These are phyloP conservation scores for Mycena kentingensis DNA, from an alignment of 768 basidiomycete genomes.

Conservation along the genomic window DNA sequence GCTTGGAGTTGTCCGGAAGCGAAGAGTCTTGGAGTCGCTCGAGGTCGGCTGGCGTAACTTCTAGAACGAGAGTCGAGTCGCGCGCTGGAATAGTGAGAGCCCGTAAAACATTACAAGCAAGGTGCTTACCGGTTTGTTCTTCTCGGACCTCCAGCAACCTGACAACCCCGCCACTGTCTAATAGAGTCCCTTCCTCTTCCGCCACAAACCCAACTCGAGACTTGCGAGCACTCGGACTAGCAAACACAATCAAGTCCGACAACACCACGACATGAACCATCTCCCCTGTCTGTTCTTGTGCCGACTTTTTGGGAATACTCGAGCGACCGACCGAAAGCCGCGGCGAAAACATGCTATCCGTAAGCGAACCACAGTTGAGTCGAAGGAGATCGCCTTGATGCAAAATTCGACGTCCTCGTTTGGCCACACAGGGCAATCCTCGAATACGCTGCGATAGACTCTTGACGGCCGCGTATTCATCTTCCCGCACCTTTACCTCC, in stretches of 20 bases:
- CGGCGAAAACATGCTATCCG: neutral
- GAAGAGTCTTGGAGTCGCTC: slow-evolving; percentile 8
- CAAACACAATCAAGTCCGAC: slow-evolving; percentile 17
- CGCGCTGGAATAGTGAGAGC: neutral
- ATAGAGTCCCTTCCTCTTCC: slow-evolving; percentile 16
- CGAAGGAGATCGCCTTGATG: slow-evolving; percentile 62
- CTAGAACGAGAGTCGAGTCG: slow-evolving; percentile 11
- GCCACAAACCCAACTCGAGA: slow-evolving; percentile 2
- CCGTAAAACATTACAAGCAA: neutral
- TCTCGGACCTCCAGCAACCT: slow-evolving; percentile 9
- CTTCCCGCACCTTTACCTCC: slow-evolving; percentile 84
- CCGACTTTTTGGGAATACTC: neutral
- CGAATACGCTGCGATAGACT: slow-evolving; percentile 57
- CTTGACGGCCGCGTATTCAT: slow-evolving; percentile 80
- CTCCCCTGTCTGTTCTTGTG: too few species aligned
- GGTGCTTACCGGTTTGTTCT: slow-evolving; percentile 2
- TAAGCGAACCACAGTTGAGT: too few species aligned
- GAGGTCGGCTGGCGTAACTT: slow-evolving; percentile 15
- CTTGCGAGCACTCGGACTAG: slow-evolving; percentile 1
- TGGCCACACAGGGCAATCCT: slow-evolving; percentile 63
- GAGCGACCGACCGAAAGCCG: neutral
- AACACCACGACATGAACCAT: slow-evolving; percentile 21
- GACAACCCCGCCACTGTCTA: slow-evolving; percentile 10
- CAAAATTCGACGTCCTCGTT: slow-evolving; percentile 73
- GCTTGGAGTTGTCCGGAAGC: slow-evolving; percentile 5